Evolutionary conservation across 768 basidiomycete genomes (phyloP), one percentile per base, ranked within the genome.

Genomic region (Agrocybe chaxingu): DNA sequence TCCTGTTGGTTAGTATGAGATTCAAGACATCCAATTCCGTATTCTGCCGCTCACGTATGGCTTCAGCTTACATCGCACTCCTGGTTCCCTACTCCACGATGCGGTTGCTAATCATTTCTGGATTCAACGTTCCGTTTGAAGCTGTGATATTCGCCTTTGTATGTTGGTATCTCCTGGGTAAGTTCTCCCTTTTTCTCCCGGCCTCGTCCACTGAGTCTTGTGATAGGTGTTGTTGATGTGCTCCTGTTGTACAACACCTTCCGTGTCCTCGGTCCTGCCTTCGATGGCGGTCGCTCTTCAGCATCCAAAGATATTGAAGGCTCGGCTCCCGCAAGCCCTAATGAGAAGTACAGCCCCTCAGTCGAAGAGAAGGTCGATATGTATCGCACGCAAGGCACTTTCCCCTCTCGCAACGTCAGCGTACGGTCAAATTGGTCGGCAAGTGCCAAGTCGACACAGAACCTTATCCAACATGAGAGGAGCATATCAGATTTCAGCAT

Each of bases 181-280:
- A 55, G 79, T 63, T 24, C 8, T 32, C 47, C 24, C 16, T 10
- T 3, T 19, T 24, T 34, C 40, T 16, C 19, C 12, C 30, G 32
- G 16, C 8, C 46, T 35, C 34, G 10, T 44, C 8, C 50, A n/a
- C 11, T 7, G 29, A 38, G 29, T 10, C 42, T 42, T 45, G 19
- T 42, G 9, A 4, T 51, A 90, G 88, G 85, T 38, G 57, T 82
- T 24, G 79, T 80, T 18, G 84, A 89, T 57, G 84, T 85, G 24
- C 50, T 76, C 7, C 70, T 89, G n/a, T 73, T 89, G 29, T 81
- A 77, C 69, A 87, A 85, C 60, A 87, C 83, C 8, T 78, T 87
- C 61, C 78, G 81, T 8, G 74, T 86, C 45, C 67, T 90, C 32
- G 70, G 73, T 7, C 78, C 78, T 19, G 77, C 77, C 18, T 75